Conservation (phyloP, 2,329 filamentous ascomycete species). For the Fusarium sp. region DNA sequence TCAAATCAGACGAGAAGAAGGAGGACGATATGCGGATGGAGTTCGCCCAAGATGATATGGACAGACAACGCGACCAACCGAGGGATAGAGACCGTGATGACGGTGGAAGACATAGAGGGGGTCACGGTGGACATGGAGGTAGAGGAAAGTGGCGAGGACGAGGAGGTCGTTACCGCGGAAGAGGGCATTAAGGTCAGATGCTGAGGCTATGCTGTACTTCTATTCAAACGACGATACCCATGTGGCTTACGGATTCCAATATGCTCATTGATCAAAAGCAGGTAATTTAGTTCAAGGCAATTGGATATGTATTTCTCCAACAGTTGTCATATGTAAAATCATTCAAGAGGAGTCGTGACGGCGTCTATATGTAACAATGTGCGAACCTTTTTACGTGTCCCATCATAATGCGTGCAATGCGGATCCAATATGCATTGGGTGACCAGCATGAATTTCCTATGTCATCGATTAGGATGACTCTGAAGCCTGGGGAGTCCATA, state of each 20-base stretch:
- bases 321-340: conserved; percentile 12
- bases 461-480: conserved; percentile 38
- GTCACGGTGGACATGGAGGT: conserved; percentile 47
- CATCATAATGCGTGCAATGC: conserved; percentile 42
- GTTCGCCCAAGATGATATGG: conserved; percentile 53
- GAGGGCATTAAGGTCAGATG: conserved; percentile 47
- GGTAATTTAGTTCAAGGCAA: conserved; percentile 4
- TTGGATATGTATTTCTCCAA: conserved; percentile 24
- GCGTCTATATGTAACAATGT: conserved; percentile 48
- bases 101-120: conserved; percentile 50
- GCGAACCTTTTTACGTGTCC: conserved; percentile 43
- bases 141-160: conserved; percentile 56
- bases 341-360: conserved; percentile 49
- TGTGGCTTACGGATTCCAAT: not conserved
- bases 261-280: conserved; percentile 9
- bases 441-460: conserved; percentile 26
- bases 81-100: conserved; percentile 48
- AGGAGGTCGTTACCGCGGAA: conserved; percentile 54
- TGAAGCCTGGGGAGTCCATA: conserved; percentile 57
- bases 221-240: conserved; percentile 38
- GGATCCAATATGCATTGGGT: conserved; percentile 26
- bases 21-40: conserved; percentile 58
- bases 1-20: conserved; percentile 75
- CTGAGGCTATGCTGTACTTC: conserved; percentile 13
- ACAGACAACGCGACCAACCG: conserved; percentile 53